Evolutionary conservation across 805 yeast genomes (phyloP).

Genomic region (Metschnikowia koreensis): DNA sequence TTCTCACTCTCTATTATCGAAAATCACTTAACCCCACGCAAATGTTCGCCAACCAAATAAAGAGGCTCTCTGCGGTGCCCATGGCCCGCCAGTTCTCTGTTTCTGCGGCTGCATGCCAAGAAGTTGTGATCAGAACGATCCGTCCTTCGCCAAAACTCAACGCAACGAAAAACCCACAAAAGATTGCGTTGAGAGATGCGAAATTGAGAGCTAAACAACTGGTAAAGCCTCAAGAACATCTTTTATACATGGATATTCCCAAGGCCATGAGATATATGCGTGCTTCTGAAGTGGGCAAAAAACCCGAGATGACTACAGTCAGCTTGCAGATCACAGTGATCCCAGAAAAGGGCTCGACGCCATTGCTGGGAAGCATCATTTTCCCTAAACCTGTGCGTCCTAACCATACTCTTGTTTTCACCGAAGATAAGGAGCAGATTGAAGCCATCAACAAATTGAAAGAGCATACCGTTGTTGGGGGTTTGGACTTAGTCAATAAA

Average conservation of each 20-base stretch:
- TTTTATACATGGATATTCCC: conserved; percentile 69
- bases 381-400: conserved; percentile 73
- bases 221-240: conserved; percentile 45
- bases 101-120: conserved; percentile 3
- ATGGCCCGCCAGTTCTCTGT: conserved; percentile 6
- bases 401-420: conserved; percentile 66
- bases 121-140: conserved; percentile 5
- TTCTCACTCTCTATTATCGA: not conserved
- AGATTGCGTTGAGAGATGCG: conserved; percentile 13
- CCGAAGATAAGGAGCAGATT: conserved; percentile 52
- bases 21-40: not conserved
- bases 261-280: conserved; percentile 74
- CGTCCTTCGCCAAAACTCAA: conserved; percentile 19
- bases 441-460: conserved; percentile 57
- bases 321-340: conserved; percentile 58
- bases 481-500: conserved; percentile 61
- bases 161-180: conserved; percentile 17
- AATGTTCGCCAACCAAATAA: conserved; percentile 8
- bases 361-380: conserved; percentile 65
- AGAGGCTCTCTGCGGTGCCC: conserved; percentile 3
- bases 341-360: conserved; percentile 74
- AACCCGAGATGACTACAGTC: conserved; percentile 67
- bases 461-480: conserved; percentile 61
- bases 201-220: conserved; percentile 13
- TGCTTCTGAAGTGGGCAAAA: conserved; percentile 89